Base-by-base conservation (phyloP, 2,329 filamentous ascomycete species). In the Fusarium albosuccineum region DNA sequence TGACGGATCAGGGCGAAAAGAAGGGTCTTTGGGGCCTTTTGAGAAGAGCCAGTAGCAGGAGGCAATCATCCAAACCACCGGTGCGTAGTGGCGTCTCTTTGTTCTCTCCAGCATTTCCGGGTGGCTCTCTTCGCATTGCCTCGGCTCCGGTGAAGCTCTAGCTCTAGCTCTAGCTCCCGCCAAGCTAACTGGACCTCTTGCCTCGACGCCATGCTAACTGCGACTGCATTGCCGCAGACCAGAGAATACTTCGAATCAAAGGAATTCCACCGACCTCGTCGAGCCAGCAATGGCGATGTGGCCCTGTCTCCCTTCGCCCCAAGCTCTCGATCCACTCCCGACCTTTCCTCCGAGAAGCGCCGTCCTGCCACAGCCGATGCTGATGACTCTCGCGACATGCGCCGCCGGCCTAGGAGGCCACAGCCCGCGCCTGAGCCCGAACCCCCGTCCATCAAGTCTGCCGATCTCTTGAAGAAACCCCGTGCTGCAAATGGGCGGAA, bases 11-110 rank as follows among this genome's bases (percentile, higher is more conserved):
- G 52, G 68, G 67, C 46, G 74, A 75, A 40, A 74, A 82, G 76
- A 82, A 80, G 69, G 77, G 81, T 49, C 83, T 86, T 63, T 83
- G 81, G 82, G 78, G 79, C 62, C 76, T 88, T 57, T 80, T 88
- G 68, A 82, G 85, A 65, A 82, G 78, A 63, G 80, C 80, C 62
- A 85, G 82, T 74, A 77, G 79, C 54, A 65, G 65, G 44, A 72
- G 63, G 45, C 50, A 60, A 11, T 69, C 68, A 17, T 60, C 60
- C 44, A 70, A 64, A 61, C 55, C 67, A 57, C 60, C 69, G 65
- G 70, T 73, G 54, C 45, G 70, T 73, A 46, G 40, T 46, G 41
- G 33, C 44, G 22, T 51, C 42, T 57, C 34, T 11, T 13, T 29
- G 40, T 58, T 22, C 9, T 27, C 14, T 42, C 41, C 37, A 34